These are phyloP conservation scores for Strobilomyces confusus DNA, from an alignment of 768 basidiomycete species.

Conservation along the genomic window DNA sequence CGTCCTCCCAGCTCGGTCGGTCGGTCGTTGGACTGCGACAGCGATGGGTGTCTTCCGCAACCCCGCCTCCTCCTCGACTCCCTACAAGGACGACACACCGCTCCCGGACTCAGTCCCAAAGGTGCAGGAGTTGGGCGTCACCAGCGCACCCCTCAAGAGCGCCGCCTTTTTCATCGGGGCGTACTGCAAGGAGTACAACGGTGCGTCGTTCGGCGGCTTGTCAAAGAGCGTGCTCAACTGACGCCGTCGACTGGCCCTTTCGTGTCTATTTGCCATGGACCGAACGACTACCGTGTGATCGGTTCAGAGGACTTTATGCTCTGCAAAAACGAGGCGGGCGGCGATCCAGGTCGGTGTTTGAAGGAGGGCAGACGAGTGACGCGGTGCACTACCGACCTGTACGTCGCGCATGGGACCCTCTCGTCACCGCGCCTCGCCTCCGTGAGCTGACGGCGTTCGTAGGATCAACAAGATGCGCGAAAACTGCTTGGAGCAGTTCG, in stretches of 20 bases:
- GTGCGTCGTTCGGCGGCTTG: constrained; percentile 42
- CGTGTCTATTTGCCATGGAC: neutral
- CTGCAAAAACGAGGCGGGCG: constrained; percentile 86
- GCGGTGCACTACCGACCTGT: constrained; percentile 93
- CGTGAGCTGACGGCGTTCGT: neutral
- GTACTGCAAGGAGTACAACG: constrained; percentile 94
- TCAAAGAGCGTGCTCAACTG: constrained; percentile 8
- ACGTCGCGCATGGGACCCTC: constrained; percentile 41
- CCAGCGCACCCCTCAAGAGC: constrained; percentile 92
- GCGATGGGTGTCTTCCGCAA: constrained; percentile 54
- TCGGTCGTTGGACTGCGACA: constrained; percentile 17
- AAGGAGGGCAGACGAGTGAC: constrained; percentile 96
- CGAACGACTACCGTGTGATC: neutral
- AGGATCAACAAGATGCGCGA: constrained; percentile 94
- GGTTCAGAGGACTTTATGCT: constrained; percentile 89
- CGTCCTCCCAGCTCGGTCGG: constrained; percentile 8
- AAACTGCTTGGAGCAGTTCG: constrained; percentile 82
- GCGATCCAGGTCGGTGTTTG: constrained; percentile 86
- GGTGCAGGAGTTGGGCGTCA: constrained; percentile 83
- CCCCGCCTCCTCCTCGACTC: constrained; percentile 43
- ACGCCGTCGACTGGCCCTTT: neutral
- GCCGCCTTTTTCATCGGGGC: constrained; percentile 97
- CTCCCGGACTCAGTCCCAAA: constrained; percentile 65
- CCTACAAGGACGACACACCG: constrained; percentile 63
- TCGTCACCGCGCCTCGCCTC: too few species aligned